Conservation (phyloP, 1,284 basidiomycete species). For the Sanghuangporus baumii region DNA sequence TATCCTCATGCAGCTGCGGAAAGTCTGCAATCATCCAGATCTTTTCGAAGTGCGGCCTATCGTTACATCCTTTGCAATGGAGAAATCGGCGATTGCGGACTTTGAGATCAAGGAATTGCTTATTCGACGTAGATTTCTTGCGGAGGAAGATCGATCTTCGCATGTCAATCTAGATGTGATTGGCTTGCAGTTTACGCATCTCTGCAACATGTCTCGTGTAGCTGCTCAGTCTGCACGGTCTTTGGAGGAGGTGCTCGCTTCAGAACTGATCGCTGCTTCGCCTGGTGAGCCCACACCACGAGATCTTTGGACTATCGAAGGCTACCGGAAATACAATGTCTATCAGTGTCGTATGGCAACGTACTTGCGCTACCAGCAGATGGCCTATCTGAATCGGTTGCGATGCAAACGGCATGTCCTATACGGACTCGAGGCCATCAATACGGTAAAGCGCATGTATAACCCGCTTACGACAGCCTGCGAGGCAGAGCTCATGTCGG, state of each 20-base stretch:
- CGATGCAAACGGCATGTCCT: constrained; percentile 64
- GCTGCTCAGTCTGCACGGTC: constrained; percentile 47
- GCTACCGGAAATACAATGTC: constrained; percentile 58
- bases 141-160: constrained; percentile 39
- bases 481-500: constrained; percentile 27
- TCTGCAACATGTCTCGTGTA: constrained; percentile 45
- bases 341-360: constrained; percentile 50
- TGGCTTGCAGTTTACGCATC: constrained; percentile 56
- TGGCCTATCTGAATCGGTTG: constrained; percentile 71
- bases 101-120: constrained; percentile 89
- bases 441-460: constrained; percentile 36
- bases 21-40: constrained; percentile 95
- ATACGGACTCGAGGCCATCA: constrained; percentile 60
- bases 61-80: constrained; percentile 88
- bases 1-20: constrained; percentile 93
- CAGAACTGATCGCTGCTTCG: constrained; percentile 55
- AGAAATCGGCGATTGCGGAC: constrained; percentile 72
- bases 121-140: constrained; percentile 65
- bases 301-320: constrained; percentile 72
- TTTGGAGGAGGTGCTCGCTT: constrained; percentile 67
- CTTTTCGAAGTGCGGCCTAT: constrained; percentile 94
- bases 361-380: constrained; percentile 63
- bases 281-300: constrained; percentile 57
- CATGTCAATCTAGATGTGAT: constrained; percentile 59
- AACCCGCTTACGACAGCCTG: constrained; percentile 41